A percentile compares a stretch with the other conserved stretches of the same genome.
Evolutionary conservation across 1,284 basidiomycete genomes (phyloP).

Genomic region (Inonotus hispidus): DNA sequence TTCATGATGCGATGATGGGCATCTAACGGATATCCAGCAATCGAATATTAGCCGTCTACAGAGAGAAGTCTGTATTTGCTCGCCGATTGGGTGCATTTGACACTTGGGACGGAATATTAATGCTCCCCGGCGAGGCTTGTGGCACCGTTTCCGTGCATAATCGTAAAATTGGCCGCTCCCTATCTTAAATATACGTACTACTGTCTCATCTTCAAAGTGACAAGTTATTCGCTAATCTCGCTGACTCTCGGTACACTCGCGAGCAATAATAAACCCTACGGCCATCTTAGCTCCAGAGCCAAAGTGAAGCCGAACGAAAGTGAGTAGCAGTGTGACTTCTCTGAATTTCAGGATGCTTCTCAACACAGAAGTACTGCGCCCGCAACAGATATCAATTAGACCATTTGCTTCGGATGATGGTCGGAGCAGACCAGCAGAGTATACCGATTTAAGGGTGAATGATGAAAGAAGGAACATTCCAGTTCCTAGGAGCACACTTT

Average conservation of each 20-base stretch:
- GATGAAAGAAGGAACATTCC: background rate
- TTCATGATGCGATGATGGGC: too few species aligned
- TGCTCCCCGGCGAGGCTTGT: too few species aligned
- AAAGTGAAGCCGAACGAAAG: background rate
- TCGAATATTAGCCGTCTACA: too few species aligned
- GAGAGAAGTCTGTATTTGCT: too few species aligned
- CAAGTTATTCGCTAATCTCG: too few species aligned
- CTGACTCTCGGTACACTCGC: background rate
- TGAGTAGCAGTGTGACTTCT: background rate
- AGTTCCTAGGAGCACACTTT: background rate
- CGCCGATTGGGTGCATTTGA: too few species aligned
- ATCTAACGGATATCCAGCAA: too few species aligned
- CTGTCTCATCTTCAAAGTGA: too few species aligned
- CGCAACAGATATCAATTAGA: background rate
- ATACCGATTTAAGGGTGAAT: background rate
- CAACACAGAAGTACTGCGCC: background rate
- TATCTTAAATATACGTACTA: too few species aligned
- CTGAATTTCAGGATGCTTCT: background rate
- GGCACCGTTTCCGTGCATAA: too few species aligned
- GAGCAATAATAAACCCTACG: background rate
- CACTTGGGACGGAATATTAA: too few species aligned
- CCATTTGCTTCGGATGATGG: background rate
- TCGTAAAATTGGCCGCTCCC: too few species aligned
- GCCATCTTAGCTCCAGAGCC: background rate
- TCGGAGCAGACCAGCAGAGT: background rate